Percentiles rank a stretch among this genome's conserved stretches.
phyloP scores from a whole-genome alignment of 1,139 yeast genomes.

The Blastobotrys elegans region DNA sequence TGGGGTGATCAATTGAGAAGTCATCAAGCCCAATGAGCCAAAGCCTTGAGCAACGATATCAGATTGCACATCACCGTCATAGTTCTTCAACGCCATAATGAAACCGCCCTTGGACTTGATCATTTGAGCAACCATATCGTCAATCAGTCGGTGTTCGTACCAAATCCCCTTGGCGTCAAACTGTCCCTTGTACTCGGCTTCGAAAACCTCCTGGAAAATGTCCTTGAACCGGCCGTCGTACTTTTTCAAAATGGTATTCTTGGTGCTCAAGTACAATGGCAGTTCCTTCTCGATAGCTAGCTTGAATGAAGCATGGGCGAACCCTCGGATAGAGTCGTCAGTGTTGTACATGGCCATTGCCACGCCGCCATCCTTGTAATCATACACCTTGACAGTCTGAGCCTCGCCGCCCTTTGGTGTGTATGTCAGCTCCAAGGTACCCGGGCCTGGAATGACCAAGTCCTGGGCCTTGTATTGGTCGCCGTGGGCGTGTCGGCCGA shows the following conservation, averaged over 20 bases:
- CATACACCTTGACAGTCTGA: conserved; percentile 57
- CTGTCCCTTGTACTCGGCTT: conserved; percentile 55
- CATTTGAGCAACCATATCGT: conserved; percentile 99
- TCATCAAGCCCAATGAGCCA: conserved; percentile 94
- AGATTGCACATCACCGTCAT: conserved; percentile 96
- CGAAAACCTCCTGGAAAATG: conserved; percentile 79
- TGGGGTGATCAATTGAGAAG: conserved; percentile 88
- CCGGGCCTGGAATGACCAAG: conserved; percentile 70
- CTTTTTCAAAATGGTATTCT: conserved; percentile 87
- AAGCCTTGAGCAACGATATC: conserved; percentile 98
- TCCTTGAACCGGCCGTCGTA: conserved; percentile 96
- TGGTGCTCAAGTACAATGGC: conserved; percentile 82
- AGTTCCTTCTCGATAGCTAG: conserved; percentile 73
- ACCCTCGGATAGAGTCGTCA: conserved; percentile 80
- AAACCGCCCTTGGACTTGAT: conserved; percentile 91
- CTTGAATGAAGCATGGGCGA: conserved; percentile 89
- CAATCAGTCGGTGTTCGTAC: conserved; percentile 95
- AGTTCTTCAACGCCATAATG: conserved; percentile 92
- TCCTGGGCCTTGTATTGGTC: conserved; percentile 96
- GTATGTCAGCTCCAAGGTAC: conserved; percentile 71
- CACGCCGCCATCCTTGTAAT: conserved; percentile 74
- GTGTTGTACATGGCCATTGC: conserved; percentile 95
- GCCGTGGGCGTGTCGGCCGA: conserved; percentile 96
- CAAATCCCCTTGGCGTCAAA: conserved; percentile 79
- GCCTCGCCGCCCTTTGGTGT: conserved; percentile 65